Evolutionary conservation across 495 filamentous ascomycete species (phyloP), one percentile per base, ranked within the genome.

Genomic region (Aspergillus heteromorphus): DNA sequence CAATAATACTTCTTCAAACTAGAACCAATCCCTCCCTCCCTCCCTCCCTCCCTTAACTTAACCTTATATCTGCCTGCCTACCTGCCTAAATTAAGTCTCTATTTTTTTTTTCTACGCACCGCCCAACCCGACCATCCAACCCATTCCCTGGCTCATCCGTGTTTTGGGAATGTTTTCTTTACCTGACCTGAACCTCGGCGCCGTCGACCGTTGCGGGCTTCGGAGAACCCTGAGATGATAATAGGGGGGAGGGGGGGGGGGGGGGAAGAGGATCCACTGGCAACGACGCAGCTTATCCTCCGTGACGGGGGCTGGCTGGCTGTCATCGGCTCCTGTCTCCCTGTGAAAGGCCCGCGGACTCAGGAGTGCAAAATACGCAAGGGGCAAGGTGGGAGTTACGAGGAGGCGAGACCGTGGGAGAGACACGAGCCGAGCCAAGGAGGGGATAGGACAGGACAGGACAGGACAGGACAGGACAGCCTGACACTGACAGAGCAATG

Each of bases 291-390:
- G 51, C 31, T 63, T 56, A 56, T 53, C 42, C 42, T 49, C 57
- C 38, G 34, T 51, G 40, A 30, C 7, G 38, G 60, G 59, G 61
- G 61, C 61, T 60, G 61, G 61, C 61, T 60, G 61, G 61, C 61
- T 63, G 61, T 59, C 57, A 58, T 21, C 45, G 17, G 49, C 19
- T 18, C 43, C 40, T 50, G n/a, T 40, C 27, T 57, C 50, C 30
- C 50, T 41, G 45, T 53, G 51, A 19, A 57, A 54, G 55, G 49
- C 61, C 54, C 49, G 43, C 16, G 45, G 57, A 53, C 48, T 65
- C 65, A 68, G 60, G 61, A 66, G 65, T 52, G 53, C 48, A 4
- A 36, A 14, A 31, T 19, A 61, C 49, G 67, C 63, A 70, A 68
- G 67, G 67, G 67, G 55, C 45, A 27, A 18, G n/a, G 21, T 36